Conservation (phyloP, 106 monocot genomes). For the Ottelia alismoides region DNA sequence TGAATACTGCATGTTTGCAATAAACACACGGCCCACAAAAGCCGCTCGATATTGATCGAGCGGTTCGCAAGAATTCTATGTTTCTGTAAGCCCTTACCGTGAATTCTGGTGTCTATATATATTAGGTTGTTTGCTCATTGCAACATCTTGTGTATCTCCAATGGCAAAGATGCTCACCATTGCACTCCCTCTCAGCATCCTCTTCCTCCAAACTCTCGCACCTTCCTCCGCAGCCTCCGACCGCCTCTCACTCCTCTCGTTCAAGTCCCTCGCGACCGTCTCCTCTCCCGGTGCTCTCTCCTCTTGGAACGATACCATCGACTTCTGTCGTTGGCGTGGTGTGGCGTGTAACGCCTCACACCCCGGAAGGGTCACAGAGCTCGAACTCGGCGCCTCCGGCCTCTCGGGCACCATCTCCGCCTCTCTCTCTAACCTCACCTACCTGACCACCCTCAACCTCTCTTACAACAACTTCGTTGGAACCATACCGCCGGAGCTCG, state of each 20-base stretch:
- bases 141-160: no score
- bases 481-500: background rate
- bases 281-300: background rate
- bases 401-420: background rate
- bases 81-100: no score
- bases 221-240: no score
- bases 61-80: no score
- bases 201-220: no score
- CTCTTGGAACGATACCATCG: constrained; percentile 6
- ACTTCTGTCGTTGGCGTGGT: constrained; percentile 1
- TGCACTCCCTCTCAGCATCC: no score
- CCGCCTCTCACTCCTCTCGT: background rate
- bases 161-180: no score
- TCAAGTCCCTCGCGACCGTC: background rate
- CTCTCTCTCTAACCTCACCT: constrained; percentile 10
- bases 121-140: no score
- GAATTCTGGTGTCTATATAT: no score
- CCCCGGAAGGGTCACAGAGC: background rate
- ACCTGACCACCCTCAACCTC: constrained; percentile 1
- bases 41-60: no score
- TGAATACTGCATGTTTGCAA: no score
- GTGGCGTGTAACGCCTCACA: background rate
- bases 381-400: background rate
- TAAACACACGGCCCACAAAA: no score
- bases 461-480: background rate